Base-by-base conservation (phyloP, 164 flowering plant species). In the Aristolochia californica region DNA sequence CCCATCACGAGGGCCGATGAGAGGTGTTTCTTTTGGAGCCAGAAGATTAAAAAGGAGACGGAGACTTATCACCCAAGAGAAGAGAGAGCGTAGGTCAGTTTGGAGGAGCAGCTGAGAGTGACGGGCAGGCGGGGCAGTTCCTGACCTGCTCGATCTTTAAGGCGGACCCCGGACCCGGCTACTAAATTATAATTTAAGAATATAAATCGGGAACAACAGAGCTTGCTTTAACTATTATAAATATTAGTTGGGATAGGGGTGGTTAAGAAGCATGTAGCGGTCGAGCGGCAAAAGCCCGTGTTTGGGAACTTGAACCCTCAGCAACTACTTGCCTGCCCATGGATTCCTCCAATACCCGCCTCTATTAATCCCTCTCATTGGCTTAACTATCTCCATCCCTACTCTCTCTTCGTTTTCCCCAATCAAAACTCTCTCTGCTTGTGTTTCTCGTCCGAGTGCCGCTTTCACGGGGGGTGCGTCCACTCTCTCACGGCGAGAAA, bases 221-320 rank as follows among this genome's bases (percentile, higher is more conserved):
- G 20, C 23, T 13, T 11, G 24, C 2, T 13, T 51, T 24, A 2
- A 1, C 0, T 51, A 22, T 51, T 51, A 18, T 22, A 51, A 2
- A 17, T 34, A 34, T 34, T 34, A 34, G 40, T 34, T 7, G 40
- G 40, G 50, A 2, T 47, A 20, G 18, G 50, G 22, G 15, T 4
- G 18, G 50, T 17, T 47, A 58, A 45, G 55, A 59, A 53, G 53
- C 61, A 45, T 20, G 59, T 10, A 57, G 24, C 23, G 27, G 30
- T 56, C 24, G 60, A 48, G 67, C 26, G 67, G 68, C 60, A 74
- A 75, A 75, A 67, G 66, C 64, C 64, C 25, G 60, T 44, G 47
- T 64, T 67, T 66, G 68, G 84, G 77, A 75, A 78, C 80, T 78
- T 76, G 82, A 74, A 74, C 74, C 78, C 69, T 24, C 56, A 51